These are phyloP conservation scores for Solanum commersonii DNA, from an alignment of 257 asterid species.

Conservation along the genomic window DNA sequence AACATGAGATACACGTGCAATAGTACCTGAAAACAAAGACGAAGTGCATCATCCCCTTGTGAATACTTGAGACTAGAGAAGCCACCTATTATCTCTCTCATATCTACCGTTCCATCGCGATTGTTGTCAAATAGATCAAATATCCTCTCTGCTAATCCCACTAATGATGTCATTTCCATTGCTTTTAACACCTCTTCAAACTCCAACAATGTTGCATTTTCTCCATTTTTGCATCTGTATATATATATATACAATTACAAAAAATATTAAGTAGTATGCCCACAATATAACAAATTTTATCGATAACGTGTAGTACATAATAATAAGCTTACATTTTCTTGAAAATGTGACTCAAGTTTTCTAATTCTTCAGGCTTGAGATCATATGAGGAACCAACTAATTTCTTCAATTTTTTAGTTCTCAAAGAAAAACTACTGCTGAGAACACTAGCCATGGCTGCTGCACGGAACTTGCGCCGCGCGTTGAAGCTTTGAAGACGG, in stretches of 20 bases:
- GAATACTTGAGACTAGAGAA: constrained; percentile 76
- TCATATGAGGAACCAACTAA: constrained; percentile 63
- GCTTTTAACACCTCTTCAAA: constrained; percentile 75
- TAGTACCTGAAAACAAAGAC: constrained; percentile 72
- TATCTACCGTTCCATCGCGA: constrained; percentile 70
- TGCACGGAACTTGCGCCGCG: constrained; percentile 79
- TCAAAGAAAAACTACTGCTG: constrained; percentile 69
- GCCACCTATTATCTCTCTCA: constrained; percentile 81
- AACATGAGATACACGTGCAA: neutral
- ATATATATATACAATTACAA: neutral
- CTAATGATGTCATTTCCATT: constrained; percentile 62
- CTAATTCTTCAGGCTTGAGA: constrained; percentile 72
- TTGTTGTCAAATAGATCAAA: constrained; percentile 73
- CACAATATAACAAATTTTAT: too few relatives aligned
- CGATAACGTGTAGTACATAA: neutral
- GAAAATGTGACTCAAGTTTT: constrained; percentile 54
- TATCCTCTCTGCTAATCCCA: constrained; percentile 62
- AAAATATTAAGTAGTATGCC: too few relatives aligned
- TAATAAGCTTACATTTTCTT: constrained; percentile 44
- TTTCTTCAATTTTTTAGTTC: constrained; percentile 58
- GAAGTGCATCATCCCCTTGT: constrained; percentile 78
- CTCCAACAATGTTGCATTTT: constrained; percentile 54
- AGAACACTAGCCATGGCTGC: constrained; percentile 84
- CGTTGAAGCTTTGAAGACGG: constrained; percentile 60
- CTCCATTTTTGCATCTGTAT: constrained; percentile 55